Base-by-base conservation (phyloP, 768 basidiomycete genomes). In the Amylocystis lapponica region DNA sequence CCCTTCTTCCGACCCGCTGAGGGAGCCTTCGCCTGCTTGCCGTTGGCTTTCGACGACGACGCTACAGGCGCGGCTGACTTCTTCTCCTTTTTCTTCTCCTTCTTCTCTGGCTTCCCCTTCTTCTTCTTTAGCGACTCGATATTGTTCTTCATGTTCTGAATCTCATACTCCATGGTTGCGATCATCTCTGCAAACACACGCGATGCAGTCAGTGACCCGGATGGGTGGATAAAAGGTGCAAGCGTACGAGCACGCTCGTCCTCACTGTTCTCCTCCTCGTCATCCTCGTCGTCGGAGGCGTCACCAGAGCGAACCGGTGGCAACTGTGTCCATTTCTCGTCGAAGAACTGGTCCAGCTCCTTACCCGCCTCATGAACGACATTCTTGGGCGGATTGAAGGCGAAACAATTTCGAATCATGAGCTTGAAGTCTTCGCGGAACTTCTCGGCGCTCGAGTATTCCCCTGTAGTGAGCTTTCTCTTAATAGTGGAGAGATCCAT, bases 401-500 rank as follows among this genome's bases (percentile, higher is more conserved):
- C 66, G 61, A 86, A 84, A 61, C 94, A 97, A 62, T 99, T 99
- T 37, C 83, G 76, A 56, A 97, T 85, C 86, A 98, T 93, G 48
- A 95, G 70, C 64, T 85, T 87, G 70, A 98, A 87, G 65, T 99
- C 96, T 23, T 83, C 79, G 50, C 85, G 82, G 61, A 98, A 92
- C 58, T 83, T 81, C 37, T 78, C 69, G 2, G 88, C 83, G n/a
- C 72, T 82, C 1, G 75, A 52, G 59, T 98, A 99, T 48, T 85
- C 80, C 39, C 75, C 71, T 26, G 69, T 70, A 31, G 92, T 86
- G 36, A 99, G 72, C 65, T 93, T 95, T 61, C 69, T 78, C 52
- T 81, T 79, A 72, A 99, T 93, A 8, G 89, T 92, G 10, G 79
- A 75, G 46, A 99, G 61, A 62, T 99, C 96, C 90, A 99, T 98